Evolutionary conservation across 2,329 filamentous ascomycete genomes (phyloP), one percentile per base, ranked within the genome.

Genomic region (Apiospora koreana): DNA sequence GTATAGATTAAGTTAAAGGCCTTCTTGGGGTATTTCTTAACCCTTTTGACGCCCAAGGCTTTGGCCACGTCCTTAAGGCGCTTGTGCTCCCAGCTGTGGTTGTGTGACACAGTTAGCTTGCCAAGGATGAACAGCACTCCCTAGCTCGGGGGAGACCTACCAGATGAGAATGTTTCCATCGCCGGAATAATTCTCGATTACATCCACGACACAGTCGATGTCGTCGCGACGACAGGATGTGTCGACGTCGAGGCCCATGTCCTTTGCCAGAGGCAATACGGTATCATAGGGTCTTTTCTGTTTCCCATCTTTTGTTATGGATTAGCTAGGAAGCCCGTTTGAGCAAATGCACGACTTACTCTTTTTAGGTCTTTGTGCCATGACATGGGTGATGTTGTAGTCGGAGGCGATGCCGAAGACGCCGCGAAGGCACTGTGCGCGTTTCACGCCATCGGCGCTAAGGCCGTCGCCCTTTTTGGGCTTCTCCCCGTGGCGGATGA

Each of bases 401-500:
- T 68, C 45, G 0, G 87, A 89, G 18, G 74, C 76, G 0, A 79
- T 76, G 0, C 87, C 86, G 75, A 91, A 91, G 0, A 91, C 86
- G 10, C 73, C 80, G 14, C 86, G 81, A n/a, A 91, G 79, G 72
- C 89, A 91, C 74, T 91, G 86, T 0, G 89, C 86, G 21, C 89
- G 86, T 77, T 88, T 71, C 69, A 83, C 72, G n/a, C 89, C 89
- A 71, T 84, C 75, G 0, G 82, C 73, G 69, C 78, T 88, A 64
- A 91, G 80, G 2, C 88, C 88, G 70, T 84, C 79, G 43, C 81
- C 80, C 21, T 83, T 82, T 46, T 82, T 78, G 1, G 89, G 88
- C 78, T 91, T 91, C 78, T 91, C 89, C 71, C 89, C 89, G 73
- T 91, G 89, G 23, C 89, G 86, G 76, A 91, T 91, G 10, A 91